Evolutionary conservation across 106 monocot genomes (phyloP), one percentile per base, ranked within the genome.

Genomic region (Triglochin maritima): DNA sequence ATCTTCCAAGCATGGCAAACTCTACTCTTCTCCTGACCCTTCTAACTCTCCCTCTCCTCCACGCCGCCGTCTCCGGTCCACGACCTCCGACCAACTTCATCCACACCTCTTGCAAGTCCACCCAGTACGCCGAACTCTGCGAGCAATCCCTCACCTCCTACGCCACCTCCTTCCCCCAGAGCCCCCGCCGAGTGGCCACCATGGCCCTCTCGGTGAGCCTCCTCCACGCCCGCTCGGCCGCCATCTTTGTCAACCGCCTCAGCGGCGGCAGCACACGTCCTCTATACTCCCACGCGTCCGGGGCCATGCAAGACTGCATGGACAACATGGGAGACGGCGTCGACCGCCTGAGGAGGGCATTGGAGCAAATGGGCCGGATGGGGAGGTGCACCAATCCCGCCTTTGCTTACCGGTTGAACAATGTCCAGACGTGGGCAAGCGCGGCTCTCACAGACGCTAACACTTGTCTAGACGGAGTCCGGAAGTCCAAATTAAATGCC

Each of bases 341-440:
- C 4, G 16, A 61, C 3, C 60, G 10, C 44, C 60, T 61, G 17
- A 15, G 17, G 10, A 29, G 71, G 29, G 77, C 86, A 9, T 64
- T 78, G 42, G 29, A 64, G 29, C 83, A 83, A 49, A 57, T 87
- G 72, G 64, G 48, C 12, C 63, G 63, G 8, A 48, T 70, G 64
- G 74, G 69, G 14, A 56, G 83, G 15, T 45, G 68, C 29, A 74
- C 74, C 1, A 69, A 64, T 46, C 46, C 60, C 9, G 75, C 42
- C 14, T 87, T 76, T 42, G 43, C 8, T 53, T 72, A 69, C 64
- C 80, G 72, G 62, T 29, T 83, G 44, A 69, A 62, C 65, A 81
- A 83, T 63, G 87, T 83, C 6, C 83, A 79, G 73, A 81, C 87
- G 2, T 87, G 87, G 87, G 78, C 75, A 61, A 83, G 87, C 55